These are phyloP conservation scores for Niebla homalea DNA, from an alignment of 495 filamentous ascomycete genomes.

Conservation along the genomic window DNA sequence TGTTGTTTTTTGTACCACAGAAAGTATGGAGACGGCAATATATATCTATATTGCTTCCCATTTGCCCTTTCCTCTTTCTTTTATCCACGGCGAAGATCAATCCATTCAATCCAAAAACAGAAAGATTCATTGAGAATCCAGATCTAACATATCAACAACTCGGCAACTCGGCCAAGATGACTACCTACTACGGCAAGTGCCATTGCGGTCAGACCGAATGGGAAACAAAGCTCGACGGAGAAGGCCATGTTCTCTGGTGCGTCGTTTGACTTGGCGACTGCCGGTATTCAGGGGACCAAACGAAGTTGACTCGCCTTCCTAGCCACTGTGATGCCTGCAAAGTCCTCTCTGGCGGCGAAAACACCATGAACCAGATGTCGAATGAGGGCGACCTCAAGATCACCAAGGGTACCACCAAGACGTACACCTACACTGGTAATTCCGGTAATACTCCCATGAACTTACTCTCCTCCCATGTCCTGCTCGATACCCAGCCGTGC, in stretches of 20 bases:
- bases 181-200: conserved; percentile 33
- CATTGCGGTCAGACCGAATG: conserved; percentile 38
- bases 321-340: conserved; percentile 44
- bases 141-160: background rate
- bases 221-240: conserved; percentile 30
- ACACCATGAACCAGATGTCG: conserved; percentile 38
- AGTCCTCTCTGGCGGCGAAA: conserved; percentile 30
- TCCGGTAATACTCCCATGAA: conserved; percentile 22
- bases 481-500: background rate
- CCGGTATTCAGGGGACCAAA: background rate
- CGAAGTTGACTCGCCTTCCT: background rate
- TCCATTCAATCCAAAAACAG: background rate
- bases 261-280: background rate
- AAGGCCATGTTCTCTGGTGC: conserved; percentile 35
- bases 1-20: background rate
- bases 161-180: conserved; percentile 8
- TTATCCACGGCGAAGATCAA: background rate
- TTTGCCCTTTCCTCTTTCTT: background rate
- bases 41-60: background rate
- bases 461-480: background rate
- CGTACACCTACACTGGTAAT: conserved; percentile 38
- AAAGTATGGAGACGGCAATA: background rate
- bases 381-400: conserved; percentile 31
- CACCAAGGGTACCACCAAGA: conserved; percentile 32
- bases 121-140: background rate